These are phyloP conservation scores for Yamadazyma taylorii DNA, from an alignment of 1,139 yeast genomes.

Conservation along the genomic window DNA sequence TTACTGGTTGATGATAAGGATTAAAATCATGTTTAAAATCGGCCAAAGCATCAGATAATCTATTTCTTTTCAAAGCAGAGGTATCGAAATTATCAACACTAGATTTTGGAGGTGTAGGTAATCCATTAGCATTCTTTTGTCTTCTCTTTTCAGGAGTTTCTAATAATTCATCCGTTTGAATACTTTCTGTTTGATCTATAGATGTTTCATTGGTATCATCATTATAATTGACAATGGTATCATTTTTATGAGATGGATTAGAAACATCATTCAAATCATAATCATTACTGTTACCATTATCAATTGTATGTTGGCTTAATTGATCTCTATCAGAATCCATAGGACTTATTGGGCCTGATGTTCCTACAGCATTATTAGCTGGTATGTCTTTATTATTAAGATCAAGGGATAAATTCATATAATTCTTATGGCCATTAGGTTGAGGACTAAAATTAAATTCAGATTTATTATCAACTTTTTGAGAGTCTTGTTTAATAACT, in stretches of 20 bases:
- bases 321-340: slow-evolving; percentile 4
- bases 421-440: slow-evolving; percentile 21
- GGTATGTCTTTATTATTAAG: slow-evolving; percentile 14
- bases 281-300: background rate
- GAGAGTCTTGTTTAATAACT: slow-evolving; percentile 9
- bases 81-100: slow-evolving; percentile 4
- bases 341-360: background rate
- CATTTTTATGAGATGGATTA: slow-evolving; percentile 2
- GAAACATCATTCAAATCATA: slow-evolving; percentile 8
- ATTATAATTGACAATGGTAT: slow-evolving; percentile 10
- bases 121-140: slow-evolving; percentile 3
- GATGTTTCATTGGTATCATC: slow-evolving; percentile 22
- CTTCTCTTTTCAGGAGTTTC: slow-evolving; percentile 14
- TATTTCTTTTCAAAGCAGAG: slow-evolving; percentile 11
- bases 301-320: background rate
- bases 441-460: slow-evolving; percentile 18
- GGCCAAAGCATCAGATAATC: slow-evolving; percentile 32
- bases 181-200: slow-evolving; percentile 11
- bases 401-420: slow-evolving; percentile 32
- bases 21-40: slow-evolving; percentile 33
- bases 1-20: slow-evolving; percentile 17
- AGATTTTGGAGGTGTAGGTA: slow-evolving; percentile 13
- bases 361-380: background rate
- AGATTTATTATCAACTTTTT: slow-evolving; percentile 8
- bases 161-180: slow-evolving; percentile 16